Percentiles rank a stretch among this genome's conserved stretches.
Evolutionary conservation across 2,329 filamentous ascomycete genomes (phyloP).

Genomic region (Colletotrichum tamarilloi): DNA sequence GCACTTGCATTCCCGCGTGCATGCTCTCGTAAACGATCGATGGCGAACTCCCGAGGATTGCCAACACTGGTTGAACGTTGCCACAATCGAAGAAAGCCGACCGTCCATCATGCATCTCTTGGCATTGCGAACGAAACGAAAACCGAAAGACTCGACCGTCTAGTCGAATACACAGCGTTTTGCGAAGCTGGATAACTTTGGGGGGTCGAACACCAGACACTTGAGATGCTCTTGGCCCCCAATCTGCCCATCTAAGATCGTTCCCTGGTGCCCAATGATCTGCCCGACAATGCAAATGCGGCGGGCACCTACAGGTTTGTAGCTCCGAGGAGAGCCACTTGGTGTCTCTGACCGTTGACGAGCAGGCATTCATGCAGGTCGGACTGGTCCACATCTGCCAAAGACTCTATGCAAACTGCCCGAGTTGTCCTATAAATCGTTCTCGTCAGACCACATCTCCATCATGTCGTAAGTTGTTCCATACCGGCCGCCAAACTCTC

Average conservation of each 20-base stretch:
- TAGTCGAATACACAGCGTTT: not conserved
- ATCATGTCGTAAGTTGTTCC: conserved; percentile 1
- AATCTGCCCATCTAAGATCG: not conserved
- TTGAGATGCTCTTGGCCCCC: not conserved
- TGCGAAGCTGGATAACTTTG: not conserved
- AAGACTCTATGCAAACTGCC: not conserved
- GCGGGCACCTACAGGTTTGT: not conserved
- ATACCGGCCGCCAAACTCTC: not conserved
- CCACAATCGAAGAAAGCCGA: not conserved
- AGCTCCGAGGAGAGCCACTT: not conserved
- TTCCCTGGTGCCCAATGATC: not conserved
- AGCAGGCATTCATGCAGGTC: not conserved
- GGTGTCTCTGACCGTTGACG: not conserved
- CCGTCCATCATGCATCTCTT: not conserved
- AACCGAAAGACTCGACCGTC: not conserved
- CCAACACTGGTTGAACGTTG: not conserved
- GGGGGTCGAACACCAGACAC: not conserved
- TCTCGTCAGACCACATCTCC: not conserved
- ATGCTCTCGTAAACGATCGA: not conserved
- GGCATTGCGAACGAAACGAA: not conserved
- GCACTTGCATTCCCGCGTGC: not conserved
- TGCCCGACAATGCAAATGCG: not conserved
- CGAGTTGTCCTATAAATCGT: not conserved
- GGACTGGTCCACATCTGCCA: not conserved
- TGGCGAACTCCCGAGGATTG: not conserved